Evolutionary conservation across 179 eudicot species (phyloP).

Genomic region (Beta macrorhiza): DNA sequence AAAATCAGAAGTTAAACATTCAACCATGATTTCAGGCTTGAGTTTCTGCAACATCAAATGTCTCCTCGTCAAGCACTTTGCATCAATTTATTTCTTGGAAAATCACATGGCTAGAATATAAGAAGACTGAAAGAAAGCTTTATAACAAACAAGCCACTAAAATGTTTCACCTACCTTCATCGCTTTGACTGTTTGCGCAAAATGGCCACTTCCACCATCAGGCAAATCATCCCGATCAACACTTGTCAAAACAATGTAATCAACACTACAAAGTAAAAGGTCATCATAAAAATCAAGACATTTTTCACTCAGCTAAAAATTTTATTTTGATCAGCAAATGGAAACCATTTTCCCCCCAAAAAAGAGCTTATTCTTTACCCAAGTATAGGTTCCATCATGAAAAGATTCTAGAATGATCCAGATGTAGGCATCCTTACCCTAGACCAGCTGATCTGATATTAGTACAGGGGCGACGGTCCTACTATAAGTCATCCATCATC

Average conservation of each 20-base stretch:
- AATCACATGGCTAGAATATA: slow-evolving; percentile 1
- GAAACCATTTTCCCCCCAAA: not conserved
- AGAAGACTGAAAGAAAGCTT: not conserved
- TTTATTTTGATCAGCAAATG: not conserved
- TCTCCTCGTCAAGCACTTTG: slow-evolving; percentile 21
- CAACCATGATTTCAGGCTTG: slow-evolving; percentile 89
- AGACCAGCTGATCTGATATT: not conserved
- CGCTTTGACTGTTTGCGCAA: slow-evolving; percentile 82
- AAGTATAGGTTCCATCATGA: not conserved
- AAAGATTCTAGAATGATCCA: not conserved
- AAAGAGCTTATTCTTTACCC: not conserved
- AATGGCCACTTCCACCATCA: slow-evolving; percentile 98
- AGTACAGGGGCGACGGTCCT: slow-evolving; percentile 1
- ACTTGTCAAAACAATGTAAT: slow-evolving; percentile 93
- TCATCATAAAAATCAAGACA: not conserved
- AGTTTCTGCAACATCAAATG: slow-evolving; percentile 53
- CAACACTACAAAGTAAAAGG: slow-evolving; percentile 56
- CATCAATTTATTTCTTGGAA: not conserved
- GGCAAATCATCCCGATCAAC: slow-evolving; percentile 97
- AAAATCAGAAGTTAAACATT: slow-evolving; percentile 95
- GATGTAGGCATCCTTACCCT: not conserved
- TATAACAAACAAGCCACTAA: not conserved
- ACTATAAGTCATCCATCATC: not conserved
- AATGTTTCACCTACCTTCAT: slow-evolving; percentile 58
- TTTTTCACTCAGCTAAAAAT: not conserved